Percentiles rank a stretch among this genome's conserved stretches.
Evolutionary conservation across 2,329 filamentous ascomycete species (phyloP).

Genomic region (Fusarium tricinctum): DNA sequence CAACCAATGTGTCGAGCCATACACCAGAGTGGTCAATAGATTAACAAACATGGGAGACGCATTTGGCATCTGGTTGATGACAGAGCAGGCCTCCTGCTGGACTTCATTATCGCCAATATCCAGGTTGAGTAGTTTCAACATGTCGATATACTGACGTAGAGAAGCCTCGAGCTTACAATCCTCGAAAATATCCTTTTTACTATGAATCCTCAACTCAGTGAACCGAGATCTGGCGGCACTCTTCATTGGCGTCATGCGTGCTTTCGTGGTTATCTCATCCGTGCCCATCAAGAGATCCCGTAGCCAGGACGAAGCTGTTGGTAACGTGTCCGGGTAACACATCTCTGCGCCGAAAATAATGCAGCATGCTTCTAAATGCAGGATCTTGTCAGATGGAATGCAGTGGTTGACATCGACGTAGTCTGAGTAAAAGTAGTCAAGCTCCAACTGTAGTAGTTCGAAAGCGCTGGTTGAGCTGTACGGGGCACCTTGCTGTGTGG

Average conservation of each 20-base stretch:
- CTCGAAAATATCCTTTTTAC: constrained; percentile 49
- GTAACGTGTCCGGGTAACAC: not conserved
- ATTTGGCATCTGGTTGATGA: constrained; percentile 27
- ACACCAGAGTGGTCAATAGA: constrained; percentile 18
- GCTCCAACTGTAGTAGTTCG: constrained; percentile 55
- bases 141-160: constrained; percentile 28
- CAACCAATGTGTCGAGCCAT: constrained; percentile 29
- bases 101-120: constrained; percentile 31
- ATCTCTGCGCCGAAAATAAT: constrained; percentile 50
- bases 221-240: constrained; percentile 41
- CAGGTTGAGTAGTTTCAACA: constrained; percentile 2
- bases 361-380: constrained; percentile 49
- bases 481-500: constrained; percentile 37
- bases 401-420: constrained; percentile 41
- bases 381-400: constrained; percentile 35
- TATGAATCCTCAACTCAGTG: constrained; percentile 45
- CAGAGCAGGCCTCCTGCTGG: constrained; percentile 32
- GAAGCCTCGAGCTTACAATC: constrained; percentile 48
- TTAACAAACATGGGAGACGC: constrained; percentile 31
- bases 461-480: constrained; percentile 48
- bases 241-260: constrained; percentile 46
- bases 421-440: constrained; percentile 50
- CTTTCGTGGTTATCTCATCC: constrained; percentile 24
- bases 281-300: constrained; percentile 45
- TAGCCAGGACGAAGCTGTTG: constrained; percentile 44